These are phyloP conservation scores for Grosmannia clavigera DNA, from an alignment of 2,329 filamentous ascomycete genomes.

Conservation along the genomic window DNA sequence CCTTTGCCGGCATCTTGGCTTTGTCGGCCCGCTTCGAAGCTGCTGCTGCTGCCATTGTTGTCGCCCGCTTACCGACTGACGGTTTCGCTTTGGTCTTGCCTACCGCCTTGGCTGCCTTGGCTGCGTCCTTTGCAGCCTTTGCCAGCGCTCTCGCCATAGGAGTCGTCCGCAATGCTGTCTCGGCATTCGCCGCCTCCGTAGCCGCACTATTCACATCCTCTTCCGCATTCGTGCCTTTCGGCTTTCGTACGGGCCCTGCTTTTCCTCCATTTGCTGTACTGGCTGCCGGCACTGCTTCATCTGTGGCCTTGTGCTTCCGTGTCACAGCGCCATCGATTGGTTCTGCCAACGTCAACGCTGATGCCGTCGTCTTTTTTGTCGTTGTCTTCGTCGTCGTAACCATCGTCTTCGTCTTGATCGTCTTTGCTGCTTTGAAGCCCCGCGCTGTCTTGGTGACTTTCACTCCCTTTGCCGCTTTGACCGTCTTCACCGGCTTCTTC, in stretches of 20 bases:
- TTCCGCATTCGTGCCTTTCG: not conserved
- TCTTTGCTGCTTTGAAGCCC: constrained; percentile 5
- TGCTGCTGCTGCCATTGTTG: not conserved
- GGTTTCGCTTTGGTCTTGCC: constrained; percentile 2
- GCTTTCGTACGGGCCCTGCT: not conserved
- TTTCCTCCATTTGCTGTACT: not conserved
- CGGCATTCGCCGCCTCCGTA: not conserved
- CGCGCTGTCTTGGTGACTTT: constrained; percentile 16
- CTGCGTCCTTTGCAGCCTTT: constrained; percentile 4
- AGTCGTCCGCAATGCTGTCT: constrained; percentile 19
- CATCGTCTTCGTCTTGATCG: not conserved
- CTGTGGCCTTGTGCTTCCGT: not conserved
- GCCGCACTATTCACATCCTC: not conserved
- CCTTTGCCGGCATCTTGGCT: not conserved
- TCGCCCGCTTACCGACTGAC: not conserved
- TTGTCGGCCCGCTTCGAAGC: constrained; percentile 1
- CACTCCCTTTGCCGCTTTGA: not conserved
- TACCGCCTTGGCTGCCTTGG: constrained; percentile 13
- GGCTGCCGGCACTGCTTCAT: not conserved
- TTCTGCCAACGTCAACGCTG: not conserved
- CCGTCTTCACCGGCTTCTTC: constrained; percentile 23
- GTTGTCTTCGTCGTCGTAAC: not conserved
- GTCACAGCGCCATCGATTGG: not conserved
- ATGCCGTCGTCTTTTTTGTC: not conserved
- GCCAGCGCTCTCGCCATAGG: constrained; percentile 4